Conservation (phyloP, 2,329 filamentous ascomycete genomes). For the Fusarium brevicatenulatum region DNA sequence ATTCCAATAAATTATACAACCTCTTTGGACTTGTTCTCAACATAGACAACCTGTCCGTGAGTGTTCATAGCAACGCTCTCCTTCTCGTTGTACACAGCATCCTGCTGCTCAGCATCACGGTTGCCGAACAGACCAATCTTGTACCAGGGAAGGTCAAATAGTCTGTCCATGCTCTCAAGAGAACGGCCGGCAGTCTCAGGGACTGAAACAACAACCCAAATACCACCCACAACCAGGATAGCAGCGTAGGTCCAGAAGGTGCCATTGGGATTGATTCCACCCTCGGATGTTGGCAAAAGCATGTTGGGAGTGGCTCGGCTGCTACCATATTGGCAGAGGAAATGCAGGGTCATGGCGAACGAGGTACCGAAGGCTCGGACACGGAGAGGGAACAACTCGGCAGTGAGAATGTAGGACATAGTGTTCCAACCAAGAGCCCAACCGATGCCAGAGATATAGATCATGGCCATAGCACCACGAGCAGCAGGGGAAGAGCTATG, state of each 20-base stretch:
- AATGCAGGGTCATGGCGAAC: slow-evolving; percentile 17
- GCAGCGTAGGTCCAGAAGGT: slow-evolving; percentile 18
- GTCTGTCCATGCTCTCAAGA: slow-evolving; percentile 21
- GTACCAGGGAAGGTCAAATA: slow-evolving; percentile 20
- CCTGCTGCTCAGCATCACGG: slow-evolving; percentile 17
- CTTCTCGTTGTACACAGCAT: slow-evolving; percentile 15
- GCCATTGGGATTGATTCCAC: slow-evolving; percentile 15
- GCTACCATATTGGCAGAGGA: slow-evolving; percentile 16
- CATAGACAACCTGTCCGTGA: slow-evolving; percentile 5
- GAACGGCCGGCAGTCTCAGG: slow-evolving; percentile 16
- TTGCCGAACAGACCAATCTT: slow-evolving; percentile 20
- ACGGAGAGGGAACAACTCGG: slow-evolving; percentile 24
- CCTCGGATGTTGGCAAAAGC: background rate
- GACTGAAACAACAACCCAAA: slow-evolving; percentile 10
- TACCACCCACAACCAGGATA: background rate
- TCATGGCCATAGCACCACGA: slow-evolving; percentile 16
- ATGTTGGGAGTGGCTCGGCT: slow-evolving; percentile 17
- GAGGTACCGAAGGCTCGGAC: slow-evolving; percentile 19
- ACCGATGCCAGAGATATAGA: slow-evolving; percentile 30
- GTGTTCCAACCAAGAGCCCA: slow-evolving; percentile 35
- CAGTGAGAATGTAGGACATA: slow-evolving; percentile 29
- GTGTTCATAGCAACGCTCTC: slow-evolving; percentile 1
- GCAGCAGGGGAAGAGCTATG: background rate
- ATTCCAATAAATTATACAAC: background rate
- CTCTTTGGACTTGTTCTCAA: slow-evolving; percentile 12